A percentile compares a stretch with the other conserved stretches of the same genome.
These are phyloP conservation scores for Trypanosoma lewisi DNA, from an alignment of 208 protist genomes.

Conservation along the genomic window DNA sequence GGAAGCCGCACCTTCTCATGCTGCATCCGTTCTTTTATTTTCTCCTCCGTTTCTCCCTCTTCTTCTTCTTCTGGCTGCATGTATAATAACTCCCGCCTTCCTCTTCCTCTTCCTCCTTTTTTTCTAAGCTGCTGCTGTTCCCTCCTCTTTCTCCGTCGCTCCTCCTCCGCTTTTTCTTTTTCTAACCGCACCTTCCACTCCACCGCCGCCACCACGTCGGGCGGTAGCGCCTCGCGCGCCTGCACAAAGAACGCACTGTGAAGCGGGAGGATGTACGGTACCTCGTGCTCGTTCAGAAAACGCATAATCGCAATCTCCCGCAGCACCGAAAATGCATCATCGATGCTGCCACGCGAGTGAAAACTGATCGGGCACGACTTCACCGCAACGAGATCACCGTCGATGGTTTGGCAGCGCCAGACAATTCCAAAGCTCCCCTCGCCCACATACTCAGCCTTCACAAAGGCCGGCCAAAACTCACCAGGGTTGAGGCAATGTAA, in stretches of 20 bases:
- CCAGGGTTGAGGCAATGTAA: conserved; percentile 48
- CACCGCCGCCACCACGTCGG: conserved; percentile 31
- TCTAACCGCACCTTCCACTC: conserved; percentile 18
- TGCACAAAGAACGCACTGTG: conserved; percentile 76
- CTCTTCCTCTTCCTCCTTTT: conserved; percentile 1
- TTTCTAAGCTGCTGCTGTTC: background rate
- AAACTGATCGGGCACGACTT: conserved; percentile 80
- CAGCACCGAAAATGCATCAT: conserved; percentile 73
- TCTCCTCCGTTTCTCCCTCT: conserved; percentile 29
- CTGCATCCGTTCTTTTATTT: conserved; percentile 29
- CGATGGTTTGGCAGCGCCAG: conserved; percentile 67
- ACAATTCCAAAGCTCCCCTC: conserved; percentile 89
- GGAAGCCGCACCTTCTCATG: conserved; percentile 50
- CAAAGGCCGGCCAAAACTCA: conserved; percentile 81
- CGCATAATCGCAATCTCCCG: conserved; percentile 85
- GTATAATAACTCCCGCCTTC: background rate
- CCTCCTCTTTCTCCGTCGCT: conserved; percentile 20
- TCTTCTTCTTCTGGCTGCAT: conserved; percentile 3
- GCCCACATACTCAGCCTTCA: conserved; percentile 60
- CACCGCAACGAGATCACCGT: conserved; percentile 79
- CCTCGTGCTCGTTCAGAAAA: conserved; percentile 70
- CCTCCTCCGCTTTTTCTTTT: conserved; percentile 29
- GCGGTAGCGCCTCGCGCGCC: conserved; percentile 59
- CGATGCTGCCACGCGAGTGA: conserved; percentile 52
- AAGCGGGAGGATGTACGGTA: conserved; percentile 83